phyloP scores from a whole-genome alignment of 805 yeast genomes.

The Candida endomychidarum region DNA sequence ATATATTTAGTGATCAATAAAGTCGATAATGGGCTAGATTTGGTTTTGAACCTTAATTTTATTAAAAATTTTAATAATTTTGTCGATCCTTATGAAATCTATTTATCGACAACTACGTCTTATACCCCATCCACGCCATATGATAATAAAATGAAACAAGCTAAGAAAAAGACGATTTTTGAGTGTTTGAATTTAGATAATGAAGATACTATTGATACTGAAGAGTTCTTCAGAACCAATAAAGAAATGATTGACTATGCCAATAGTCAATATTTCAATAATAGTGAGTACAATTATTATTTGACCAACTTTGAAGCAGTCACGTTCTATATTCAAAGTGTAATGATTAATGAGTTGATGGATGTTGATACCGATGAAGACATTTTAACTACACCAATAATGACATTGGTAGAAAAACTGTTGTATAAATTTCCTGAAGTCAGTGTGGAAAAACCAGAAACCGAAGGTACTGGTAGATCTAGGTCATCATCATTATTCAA shows the following conservation, averaged over 20 bases:
- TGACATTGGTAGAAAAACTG: constrained; percentile 29
- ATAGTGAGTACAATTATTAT: constrained; percentile 39
- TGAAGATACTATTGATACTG: constrained; percentile 1
- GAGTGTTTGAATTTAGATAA: constrained; percentile 23
- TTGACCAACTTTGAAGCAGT: constrained; percentile 45
- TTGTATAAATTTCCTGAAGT: constrained; percentile 30
- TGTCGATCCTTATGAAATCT: constrained; percentile 31
- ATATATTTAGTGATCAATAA: constrained; percentile 36
- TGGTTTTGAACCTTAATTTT: constrained; percentile 37
- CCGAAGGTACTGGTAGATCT: too few species aligned
- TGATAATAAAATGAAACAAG: constrained; percentile 14
- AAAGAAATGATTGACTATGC: constrained; percentile 29
- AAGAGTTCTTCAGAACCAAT: constrained; percentile 32
- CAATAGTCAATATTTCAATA: constrained; percentile 28
- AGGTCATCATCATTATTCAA: constrained; percentile 41
- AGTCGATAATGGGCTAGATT: constrained; percentile 19
- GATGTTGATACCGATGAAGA: constrained; percentile 13
- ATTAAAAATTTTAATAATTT: constrained; percentile 35
- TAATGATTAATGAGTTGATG: constrained; percentile 31
- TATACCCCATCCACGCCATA: constrained; percentile 10
- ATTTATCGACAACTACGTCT: constrained; percentile 16
- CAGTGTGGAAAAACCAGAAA: constrained; percentile 1
- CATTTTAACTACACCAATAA: constrained; percentile 23
- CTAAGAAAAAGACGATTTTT: constrained; percentile 23
- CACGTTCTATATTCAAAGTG: constrained; percentile 35